Evolutionary conservation across 1,284 basidiomycete species (phyloP).

Genomic region (Ceratobasidium sp.): DNA sequence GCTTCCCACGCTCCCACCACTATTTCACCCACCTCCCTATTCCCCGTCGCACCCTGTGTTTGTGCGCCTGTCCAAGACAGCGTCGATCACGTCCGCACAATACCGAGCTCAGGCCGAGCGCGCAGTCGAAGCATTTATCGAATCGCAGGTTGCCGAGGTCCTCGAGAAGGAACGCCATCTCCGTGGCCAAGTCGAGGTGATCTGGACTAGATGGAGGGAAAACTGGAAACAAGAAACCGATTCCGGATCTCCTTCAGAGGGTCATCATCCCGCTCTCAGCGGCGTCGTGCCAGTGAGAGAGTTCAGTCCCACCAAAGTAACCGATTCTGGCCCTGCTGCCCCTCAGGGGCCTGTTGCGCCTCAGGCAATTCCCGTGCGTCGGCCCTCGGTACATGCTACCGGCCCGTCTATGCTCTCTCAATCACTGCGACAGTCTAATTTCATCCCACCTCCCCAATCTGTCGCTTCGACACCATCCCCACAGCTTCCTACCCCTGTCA

Average conservation of each 20-base stretch:
- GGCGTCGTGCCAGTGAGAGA: conserved; percentile 17
- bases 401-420: conserved; percentile 36
- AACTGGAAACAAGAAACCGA: conserved; percentile 53
- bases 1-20: conserved; percentile 58
- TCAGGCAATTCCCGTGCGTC: neutral
- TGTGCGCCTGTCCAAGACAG: conserved; percentile 64
- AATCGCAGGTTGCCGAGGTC: conserved; percentile 63
- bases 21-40: conserved; percentile 76
- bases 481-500: conserved; percentile 1
- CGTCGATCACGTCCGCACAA: conserved; percentile 60
- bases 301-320: conserved; percentile 23
- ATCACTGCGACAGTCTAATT: conserved; percentile 21
- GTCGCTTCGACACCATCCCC: conserved; percentile 15
- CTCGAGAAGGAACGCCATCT: conserved; percentile 62
- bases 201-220: conserved; percentile 67
- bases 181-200: conserved; percentile 61
- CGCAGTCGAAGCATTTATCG: conserved; percentile 61
- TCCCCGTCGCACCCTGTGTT: conserved; percentile 75
- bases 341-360: conserved; percentile 16
- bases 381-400: neutral
- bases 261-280: neutral
- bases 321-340: conserved; percentile 9
- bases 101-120: conserved; percentile 65
- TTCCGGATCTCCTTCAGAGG: conserved; percentile 30
- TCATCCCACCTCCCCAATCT: conserved; percentile 15